A percentile compares a stretch with the other conserved stretches of the same genome.
Conservation (phyloP, 768 basidiomycete genomes). For the Phanerochaete sordida region DNA sequence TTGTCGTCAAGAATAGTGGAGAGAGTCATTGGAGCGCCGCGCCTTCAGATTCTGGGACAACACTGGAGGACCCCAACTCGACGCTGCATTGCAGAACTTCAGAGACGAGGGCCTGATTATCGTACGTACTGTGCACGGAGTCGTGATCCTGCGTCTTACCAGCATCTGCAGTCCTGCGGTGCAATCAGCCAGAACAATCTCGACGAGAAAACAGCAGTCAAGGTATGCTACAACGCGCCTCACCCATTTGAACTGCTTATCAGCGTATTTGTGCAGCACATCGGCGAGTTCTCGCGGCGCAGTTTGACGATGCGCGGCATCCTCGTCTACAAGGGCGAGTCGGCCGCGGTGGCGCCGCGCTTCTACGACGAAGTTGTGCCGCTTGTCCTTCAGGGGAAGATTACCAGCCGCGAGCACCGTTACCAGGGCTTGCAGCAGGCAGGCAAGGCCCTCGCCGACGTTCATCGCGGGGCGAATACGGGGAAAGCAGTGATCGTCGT, state of each 20-base stretch:
- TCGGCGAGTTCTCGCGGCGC: conserved; percentile 10
- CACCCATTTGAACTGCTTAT: not conserved
- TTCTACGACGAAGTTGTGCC: conserved; percentile 5
- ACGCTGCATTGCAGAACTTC: conserved; percentile 3
- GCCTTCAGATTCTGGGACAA: conserved; percentile 13
- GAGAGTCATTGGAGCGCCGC: no score
- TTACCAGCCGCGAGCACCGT: conserved; percentile 4
- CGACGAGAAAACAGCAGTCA: conserved; percentile 4
- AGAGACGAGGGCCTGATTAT: not conserved
- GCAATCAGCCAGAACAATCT: conserved; percentile 7
- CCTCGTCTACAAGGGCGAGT: not conserved
- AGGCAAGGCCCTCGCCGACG: conserved; percentile 5
- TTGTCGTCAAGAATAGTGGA: not conserved
- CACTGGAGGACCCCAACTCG: conserved; percentile 3
- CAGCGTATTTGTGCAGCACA: not conserved
- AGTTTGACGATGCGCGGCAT: conserved; percentile 8
- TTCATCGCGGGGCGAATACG: conserved; percentile 1
- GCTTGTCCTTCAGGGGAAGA: conserved; percentile 6
- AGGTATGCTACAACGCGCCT: not conserved
- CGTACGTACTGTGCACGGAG: no score
- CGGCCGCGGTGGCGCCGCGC: not conserved
- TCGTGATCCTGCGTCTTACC: no score
- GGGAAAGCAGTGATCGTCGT: conserved; percentile 13
- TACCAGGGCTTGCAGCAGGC: conserved; percentile 2
- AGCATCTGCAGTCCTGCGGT: not conserved